Base-by-base conservation (phyloP, 2,329 filamentous ascomycete genomes). In the Xylaria sp. region DNA sequence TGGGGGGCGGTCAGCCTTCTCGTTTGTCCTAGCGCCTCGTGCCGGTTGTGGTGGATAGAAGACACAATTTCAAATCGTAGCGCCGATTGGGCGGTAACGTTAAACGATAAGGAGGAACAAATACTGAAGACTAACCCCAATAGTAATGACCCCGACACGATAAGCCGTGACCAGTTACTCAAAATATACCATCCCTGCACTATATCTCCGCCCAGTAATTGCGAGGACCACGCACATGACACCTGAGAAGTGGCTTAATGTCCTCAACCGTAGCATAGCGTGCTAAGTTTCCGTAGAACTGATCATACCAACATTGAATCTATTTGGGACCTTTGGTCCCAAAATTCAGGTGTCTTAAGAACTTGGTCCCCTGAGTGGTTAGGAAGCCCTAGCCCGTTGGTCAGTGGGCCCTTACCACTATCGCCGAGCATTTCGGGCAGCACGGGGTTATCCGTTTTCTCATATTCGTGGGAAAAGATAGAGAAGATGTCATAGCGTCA, bases 401-500 rank as follows among this genome's bases (percentile, higher is more conserved):
- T 34, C 25, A 50, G 65, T 52, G 61, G 68, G 34, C 34, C 65
- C 52, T 63, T 44, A 65, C 37, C 57, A 68, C 61, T 65, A 68
- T 61, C 41, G 18, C 62, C 44, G 44, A 61, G 56, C 32, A 3
- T 18, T 25, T 23, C 34, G 23, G 62, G 58, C 25, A 66, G 41
- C 65, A 70, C 55, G 60, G 60, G 44, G 56, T 51, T 37, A 64
- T 41, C 60, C 60, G 60, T 67, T 46, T 62, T 20, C 54, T 57
- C 32, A 64, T 60, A 51, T n/a, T 59, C 28, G 64, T 56, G n/a
- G 28, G 39, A 41, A 28, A 46, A 28, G 51, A 32, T 12, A 39
- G 15, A 15, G 56, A 61, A 25, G 61, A 68, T 70, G 68, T 65
- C 68, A 70, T 70, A 65, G 23, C 34, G 68, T 68, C 59, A 64